Percentiles rank a stretch among this genome's conserved stretches.
phyloP scores from a whole-genome alignment of 2,329 filamentous ascomycete genomes.

The Blumeriella jaapii region DNA sequence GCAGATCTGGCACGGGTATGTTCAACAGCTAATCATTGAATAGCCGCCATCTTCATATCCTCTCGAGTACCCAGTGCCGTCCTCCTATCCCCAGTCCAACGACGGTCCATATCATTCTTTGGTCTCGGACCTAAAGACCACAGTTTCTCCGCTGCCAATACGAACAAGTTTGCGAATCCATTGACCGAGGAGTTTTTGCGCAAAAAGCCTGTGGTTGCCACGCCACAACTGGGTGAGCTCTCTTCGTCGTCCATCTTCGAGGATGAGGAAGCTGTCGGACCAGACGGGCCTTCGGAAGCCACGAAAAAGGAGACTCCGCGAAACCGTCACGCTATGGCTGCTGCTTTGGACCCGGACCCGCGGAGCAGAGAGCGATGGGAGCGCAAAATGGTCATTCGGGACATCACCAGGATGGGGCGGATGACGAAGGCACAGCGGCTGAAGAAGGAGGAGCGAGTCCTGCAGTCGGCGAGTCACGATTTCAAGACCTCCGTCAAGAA shows the following conservation, averaged over 20 bases:
- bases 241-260: conserved; percentile 41
- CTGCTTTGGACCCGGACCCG: conserved; percentile 65
- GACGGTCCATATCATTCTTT: conserved; percentile 18
- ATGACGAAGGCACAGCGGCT: conserved; percentile 56
- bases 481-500: conserved; percentile 89
- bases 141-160: too few relatives aligned
- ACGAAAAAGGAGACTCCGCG: conserved; percentile 25
- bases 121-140: too few relatives aligned
- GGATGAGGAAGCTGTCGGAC: conserved; percentile 28
- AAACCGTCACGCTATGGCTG: conserved; percentile 43
- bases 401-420: conserved; percentile 56
- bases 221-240: conserved; percentile 35
- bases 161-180: too few relatives aligned
- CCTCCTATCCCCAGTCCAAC: conserved; percentile 20
- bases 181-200: conserved; percentile 49
- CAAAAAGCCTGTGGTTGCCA: conserved; percentile 23
- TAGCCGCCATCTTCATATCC: conserved; percentile 18
- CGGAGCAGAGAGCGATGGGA: conserved; percentile 62
- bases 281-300: neutral
- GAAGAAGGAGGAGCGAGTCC: conserved; percentile 47
- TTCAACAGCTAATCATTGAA: conserved; percentile 15
- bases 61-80: conserved; percentile 32
- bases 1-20: conserved; percentile 6
- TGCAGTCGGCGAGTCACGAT: conserved; percentile 51
- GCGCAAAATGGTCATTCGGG: conserved; percentile 70